Conservation (phyloP, 805 yeast genomes). For the Barnettozyma sucrosica region DNA sequence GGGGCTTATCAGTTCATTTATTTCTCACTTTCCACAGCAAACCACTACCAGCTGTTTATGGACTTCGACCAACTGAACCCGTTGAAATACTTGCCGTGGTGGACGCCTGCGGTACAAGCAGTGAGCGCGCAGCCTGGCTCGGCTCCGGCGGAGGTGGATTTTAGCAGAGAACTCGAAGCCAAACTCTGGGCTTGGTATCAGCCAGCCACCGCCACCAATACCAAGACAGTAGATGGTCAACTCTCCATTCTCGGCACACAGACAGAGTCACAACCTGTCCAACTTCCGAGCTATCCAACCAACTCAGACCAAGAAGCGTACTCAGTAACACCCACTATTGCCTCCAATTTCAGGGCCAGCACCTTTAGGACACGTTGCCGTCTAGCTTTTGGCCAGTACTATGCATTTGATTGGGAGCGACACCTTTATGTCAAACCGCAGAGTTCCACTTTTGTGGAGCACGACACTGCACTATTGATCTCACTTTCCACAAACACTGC, state of each 20-base stretch:
- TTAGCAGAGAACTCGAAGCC: constrained; percentile 17
- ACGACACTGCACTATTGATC: background rate
- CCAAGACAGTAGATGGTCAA: constrained; percentile 15
- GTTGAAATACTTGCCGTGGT: constrained; percentile 3
- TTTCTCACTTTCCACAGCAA: background rate
- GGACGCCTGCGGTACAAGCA: constrained; percentile 11
- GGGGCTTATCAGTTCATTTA: background rate
- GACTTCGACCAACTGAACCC: background rate
- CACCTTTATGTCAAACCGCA: constrained; percentile 31
- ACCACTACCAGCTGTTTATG: background rate
- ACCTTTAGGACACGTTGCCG: constrained; percentile 31
- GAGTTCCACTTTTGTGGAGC: background rate
- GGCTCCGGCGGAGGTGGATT: constrained; percentile 10
- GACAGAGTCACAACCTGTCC: constrained; percentile 19
- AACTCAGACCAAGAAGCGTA: background rate
- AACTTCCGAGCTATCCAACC: constrained; percentile 17
- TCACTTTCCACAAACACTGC: background rate
- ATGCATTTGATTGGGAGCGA: constrained; percentile 30
- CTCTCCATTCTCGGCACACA: constrained; percentile 19
- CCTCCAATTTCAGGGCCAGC: constrained; percentile 25
- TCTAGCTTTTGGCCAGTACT: constrained; percentile 31
- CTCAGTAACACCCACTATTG: constrained; percentile 16
- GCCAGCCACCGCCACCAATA: constrained; percentile 3
- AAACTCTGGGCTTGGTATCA: constrained; percentile 24
- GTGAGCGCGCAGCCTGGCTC: constrained; percentile 8